phyloP scores from a whole-genome alignment of 371 early-diverging fungal genomes.

The Coemansia sp. region DNA sequence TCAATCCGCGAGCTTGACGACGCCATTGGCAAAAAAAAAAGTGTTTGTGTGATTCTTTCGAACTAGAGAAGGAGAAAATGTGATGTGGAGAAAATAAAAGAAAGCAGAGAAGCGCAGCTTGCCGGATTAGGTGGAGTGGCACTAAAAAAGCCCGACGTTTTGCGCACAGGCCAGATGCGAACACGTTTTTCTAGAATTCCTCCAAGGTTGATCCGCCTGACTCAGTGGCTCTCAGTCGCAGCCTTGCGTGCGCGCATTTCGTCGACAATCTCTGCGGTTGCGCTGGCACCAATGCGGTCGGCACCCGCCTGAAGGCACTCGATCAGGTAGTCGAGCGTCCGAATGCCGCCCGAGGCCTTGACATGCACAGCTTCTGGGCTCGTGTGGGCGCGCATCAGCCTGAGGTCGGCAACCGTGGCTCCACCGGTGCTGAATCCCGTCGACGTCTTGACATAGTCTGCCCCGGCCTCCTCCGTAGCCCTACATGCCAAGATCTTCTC shows the following conservation, averaged over 20 bases:
- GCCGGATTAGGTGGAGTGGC: not conserved
- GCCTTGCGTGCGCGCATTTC: conserved; percentile 54
- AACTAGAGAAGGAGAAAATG: not conserved
- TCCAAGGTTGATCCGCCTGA: too few relatives aligned
- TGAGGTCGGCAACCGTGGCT: conserved; percentile 57
- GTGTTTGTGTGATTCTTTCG: not conserved
- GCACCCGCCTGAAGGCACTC: conserved; percentile 60
- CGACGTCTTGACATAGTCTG: conserved; percentile 68
- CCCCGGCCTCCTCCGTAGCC: conserved; percentile 57
- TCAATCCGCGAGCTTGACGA: conserved; percentile 38
- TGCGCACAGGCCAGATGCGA: conserved; percentile 3
- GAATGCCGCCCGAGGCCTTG: conserved; percentile 68
- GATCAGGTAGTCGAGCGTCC: conserved; percentile 61
- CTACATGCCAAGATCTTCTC: conserved; percentile 60
- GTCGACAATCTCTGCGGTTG: conserved; percentile 60
- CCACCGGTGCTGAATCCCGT: conserved; percentile 66
- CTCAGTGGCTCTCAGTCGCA: not conserved
- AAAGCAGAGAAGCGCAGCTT: not conserved
- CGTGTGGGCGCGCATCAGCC: conserved; percentile 58
- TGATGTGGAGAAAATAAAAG: not conserved
- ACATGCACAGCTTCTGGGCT: conserved; percentile 53
- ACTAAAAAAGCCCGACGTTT: not conserved
- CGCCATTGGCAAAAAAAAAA: conserved; percentile 13
- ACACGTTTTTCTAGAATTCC: not conserved
- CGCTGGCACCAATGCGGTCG: conserved; percentile 64